These are phyloP conservation scores for Entoloma clypeatum DNA, from an alignment of 1,284 basidiomycete genomes.

Conservation along the genomic window DNA sequence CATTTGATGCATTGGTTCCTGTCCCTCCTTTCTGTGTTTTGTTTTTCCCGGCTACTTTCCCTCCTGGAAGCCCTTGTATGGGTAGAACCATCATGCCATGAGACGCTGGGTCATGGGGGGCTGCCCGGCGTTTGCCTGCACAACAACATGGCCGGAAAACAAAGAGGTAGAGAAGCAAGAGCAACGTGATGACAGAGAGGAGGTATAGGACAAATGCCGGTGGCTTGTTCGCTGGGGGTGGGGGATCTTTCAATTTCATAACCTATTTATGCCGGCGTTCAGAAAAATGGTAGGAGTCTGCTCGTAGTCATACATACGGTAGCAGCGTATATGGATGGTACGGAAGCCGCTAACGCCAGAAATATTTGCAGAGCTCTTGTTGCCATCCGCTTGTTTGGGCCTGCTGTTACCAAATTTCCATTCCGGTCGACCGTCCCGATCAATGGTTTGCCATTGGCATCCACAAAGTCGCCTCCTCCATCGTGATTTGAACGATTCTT, in stretches of 20 bases:
- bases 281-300: slow-evolving; percentile 13
- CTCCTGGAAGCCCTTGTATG: slow-evolving; percentile 42
- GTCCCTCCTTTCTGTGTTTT: slow-evolving; percentile 36
- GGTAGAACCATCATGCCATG: slow-evolving; percentile 66
- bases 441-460: slow-evolving; percentile 43
- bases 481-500: slow-evolving; percentile 20
- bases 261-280: slow-evolving; percentile 32
- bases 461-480: slow-evolving; percentile 31
- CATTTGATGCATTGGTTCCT: slow-evolving; percentile 28
- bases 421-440: slow-evolving; percentile 56
- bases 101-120: slow-evolving; percentile 27
- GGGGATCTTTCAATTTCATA: slow-evolving; percentile 50
- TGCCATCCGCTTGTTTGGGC: slow-evolving; percentile 54
- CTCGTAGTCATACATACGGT: slow-evolving; percentile 32
- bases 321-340: slow-evolving; percentile 60
- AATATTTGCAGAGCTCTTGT: slow-evolving; percentile 47
- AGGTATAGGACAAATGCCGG: slow-evolving; percentile 57
- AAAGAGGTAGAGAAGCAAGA: slow-evolving; percentile 53
- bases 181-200: slow-evolving; percentile 48
- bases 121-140: slow-evolving; percentile 26
- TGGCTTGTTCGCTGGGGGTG: slow-evolving; percentile 54
- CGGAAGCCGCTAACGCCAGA: slow-evolving; percentile 46
- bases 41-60: slow-evolving; percentile 26
- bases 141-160: slow-evolving; percentile 56
- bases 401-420: slow-evolving; percentile 56